Conservation (phyloP, 768 basidiomycete species). For the Termitomyces sp. region DNA sequence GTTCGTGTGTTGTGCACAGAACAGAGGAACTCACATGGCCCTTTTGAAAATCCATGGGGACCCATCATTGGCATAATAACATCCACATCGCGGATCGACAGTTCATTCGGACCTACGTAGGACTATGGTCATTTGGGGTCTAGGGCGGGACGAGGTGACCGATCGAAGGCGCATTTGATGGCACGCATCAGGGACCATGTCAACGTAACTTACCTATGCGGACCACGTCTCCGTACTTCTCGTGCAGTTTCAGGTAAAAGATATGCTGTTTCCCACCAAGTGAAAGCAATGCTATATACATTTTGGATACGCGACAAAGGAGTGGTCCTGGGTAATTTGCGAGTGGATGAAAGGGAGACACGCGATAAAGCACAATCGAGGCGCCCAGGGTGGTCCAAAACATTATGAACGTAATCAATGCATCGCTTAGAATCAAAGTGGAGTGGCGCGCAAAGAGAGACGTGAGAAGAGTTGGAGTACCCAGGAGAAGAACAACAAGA, state of each 20-base stretch:
- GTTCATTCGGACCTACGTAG: constrained; percentile 51
- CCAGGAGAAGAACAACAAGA: constrained; percentile 22
- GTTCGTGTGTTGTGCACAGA: neutral
- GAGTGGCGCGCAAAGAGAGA: constrained; percentile 17
- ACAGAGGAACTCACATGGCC: constrained; percentile 35
- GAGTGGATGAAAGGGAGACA: constrained; percentile 51
- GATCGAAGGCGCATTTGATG: neutral
- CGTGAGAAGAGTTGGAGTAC: constrained; percentile 20
- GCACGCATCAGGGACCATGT: neutral
- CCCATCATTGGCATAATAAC: constrained; percentile 46
- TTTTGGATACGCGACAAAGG: constrained; percentile 34
- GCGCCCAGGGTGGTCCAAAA: constrained; percentile 25
- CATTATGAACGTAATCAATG: constrained; percentile 16
- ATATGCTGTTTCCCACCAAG: constrained; percentile 39
- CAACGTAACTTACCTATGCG: constrained; percentile 39
- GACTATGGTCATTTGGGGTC: neutral
- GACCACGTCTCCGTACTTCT: constrained; percentile 51
- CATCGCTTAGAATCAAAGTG: constrained; percentile 10
- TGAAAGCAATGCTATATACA: constrained; percentile 30
- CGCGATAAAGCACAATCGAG: constrained; percentile 36
- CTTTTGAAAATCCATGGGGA: constrained; percentile 47
- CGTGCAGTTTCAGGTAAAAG: constrained; percentile 42
- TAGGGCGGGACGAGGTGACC: neutral
- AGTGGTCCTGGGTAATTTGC: constrained; percentile 46
- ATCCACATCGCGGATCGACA: constrained; percentile 43